phyloP scores from a whole-genome alignment of 352 stramenopile species.

The Phytophthora foliorum region DNA sequence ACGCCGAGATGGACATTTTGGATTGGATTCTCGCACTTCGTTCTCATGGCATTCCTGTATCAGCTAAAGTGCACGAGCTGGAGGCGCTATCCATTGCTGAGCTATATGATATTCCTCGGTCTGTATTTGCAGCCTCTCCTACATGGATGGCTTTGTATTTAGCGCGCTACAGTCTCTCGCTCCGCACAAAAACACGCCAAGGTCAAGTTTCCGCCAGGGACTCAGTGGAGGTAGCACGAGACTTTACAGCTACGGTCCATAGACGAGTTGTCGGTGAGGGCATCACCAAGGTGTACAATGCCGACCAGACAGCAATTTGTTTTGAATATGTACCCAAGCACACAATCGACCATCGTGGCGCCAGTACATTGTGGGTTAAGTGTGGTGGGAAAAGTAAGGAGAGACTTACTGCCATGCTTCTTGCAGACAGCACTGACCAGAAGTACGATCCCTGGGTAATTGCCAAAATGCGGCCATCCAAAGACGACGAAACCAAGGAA shows the following conservation, averaged over 20 bases:
- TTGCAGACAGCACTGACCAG: conserved; percentile 11
- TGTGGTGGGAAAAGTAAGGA: conserved; percentile 33
- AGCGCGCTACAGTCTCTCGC: conserved; percentile 6
- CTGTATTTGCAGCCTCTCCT: conserved; percentile 3
- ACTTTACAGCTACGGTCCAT: conserved; percentile 14
- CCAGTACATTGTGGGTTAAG: conserved; percentile 30
- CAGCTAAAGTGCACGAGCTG: conserved; percentile 14
- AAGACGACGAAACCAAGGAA: conserved; percentile 5
- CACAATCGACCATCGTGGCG: conserved; percentile 19
- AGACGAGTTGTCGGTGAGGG: conserved; percentile 6
- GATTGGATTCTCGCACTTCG: conserved; percentile 7
- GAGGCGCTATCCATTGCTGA: conserved; percentile 10
- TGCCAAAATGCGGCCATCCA: conserved; percentile 24
- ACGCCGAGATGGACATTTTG: conserved; percentile 18
- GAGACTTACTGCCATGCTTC: conserved; percentile 25
- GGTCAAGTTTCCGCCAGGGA: neutral
- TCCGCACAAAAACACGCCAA: conserved; percentile 12
- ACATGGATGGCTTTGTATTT: conserved; percentile 16
- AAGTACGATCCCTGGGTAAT: conserved; percentile 33
- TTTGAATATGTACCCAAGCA: conserved; percentile 39
- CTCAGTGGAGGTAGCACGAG: neutral
- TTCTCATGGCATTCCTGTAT: conserved; percentile 16
- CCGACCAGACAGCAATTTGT: too few relatives aligned
- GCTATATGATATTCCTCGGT: neutral
- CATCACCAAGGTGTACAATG: conserved; percentile 25